Base-by-base conservation (phyloP, 257 asterid species). In the Solanum chilense region DNA sequence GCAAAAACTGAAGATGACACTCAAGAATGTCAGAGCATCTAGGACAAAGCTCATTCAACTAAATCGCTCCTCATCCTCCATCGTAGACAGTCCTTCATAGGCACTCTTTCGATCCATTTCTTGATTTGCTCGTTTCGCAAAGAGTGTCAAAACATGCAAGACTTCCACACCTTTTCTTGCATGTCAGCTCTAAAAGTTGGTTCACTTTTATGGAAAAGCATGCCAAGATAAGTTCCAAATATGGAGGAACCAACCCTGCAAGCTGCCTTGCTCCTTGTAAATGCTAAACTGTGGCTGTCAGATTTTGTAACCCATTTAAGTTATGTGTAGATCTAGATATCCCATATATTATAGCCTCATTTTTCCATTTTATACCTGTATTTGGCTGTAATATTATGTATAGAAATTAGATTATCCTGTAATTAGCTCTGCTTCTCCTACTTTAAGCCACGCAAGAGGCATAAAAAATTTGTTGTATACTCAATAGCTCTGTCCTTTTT, bases 1-100 rank as follows among this genome's bases (percentile, higher is more conserved):
- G 64, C 98, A 97, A 90, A 95, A 95, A 87, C 96, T 97, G 88
- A 92, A 86, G 93, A 96, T 96, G 98, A 95, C 94, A 1, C 93
- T 96, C 45, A 97, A 94, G 91, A 95, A 92, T 33, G 92, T 92
- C 23, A 91, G 98, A 13, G 27, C 94, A 35, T 91, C 98, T 37
- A 92, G 89, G 90, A 81, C 85, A 0, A 94, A 93, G 77, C 86
- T 91, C 12, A 78, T 69, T n/a, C 84, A 91, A 52, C 82, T 89
- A 49, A 90, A 89, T 64, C 89, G 88, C 45, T 86, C 97, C 27
- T 89, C 95, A 6, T 92, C 98, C 68, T 87, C 92, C 56, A 85
- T 85, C 9, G 82, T 88, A 42, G 95, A 92, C 60, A 88, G 87
- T 42, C 87, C 88, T 62, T 87, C 94, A 6, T 92, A 93, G 89